Base-by-base conservation (phyloP, 768 basidiomycete genomes). In the Suillus brevipes region DNA sequence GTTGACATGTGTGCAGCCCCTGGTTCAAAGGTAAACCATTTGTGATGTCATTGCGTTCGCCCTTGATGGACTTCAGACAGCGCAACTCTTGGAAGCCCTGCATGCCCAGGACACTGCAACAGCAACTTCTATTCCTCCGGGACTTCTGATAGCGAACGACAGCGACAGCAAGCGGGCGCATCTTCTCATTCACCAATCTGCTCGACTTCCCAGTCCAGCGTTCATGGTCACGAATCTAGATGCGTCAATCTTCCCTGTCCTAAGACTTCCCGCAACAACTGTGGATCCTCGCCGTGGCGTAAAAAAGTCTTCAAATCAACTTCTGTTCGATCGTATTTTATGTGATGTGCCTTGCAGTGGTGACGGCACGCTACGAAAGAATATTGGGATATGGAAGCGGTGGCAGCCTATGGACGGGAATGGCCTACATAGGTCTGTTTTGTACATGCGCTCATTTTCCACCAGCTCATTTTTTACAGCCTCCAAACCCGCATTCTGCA, bases 1-100 rank as follows among this genome's bases (percentile, higher is more conserved):
- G 88, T 99, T 71, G 97, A 99, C 76, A 95, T 97, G 93, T 99
- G 97, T 74, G 97, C 97, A 20, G 97, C 97, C 2, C 97, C 97
- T 0, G 97, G 97, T 6, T 97, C 95, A 28, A 99, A 99, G 82
- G 93, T 92, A 68, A 38, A 73, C 34, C 38, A 40, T 40, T 60
- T 4, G 55, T 28, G 43, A 16, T 42, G 12, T 18, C 25, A 52
- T 8, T 16, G 25, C 2, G 58, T 52, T 18, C 60, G 25, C 57
- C n/a, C 47, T 64, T 37, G 64, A 56, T 60, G 13, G 12, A 56
- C 40, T 43, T 38, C 71, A 94, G 91, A 97, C 97, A 9, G 94
- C 95, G 10, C 97, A 99, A 80, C 84, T 99, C 53, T 87, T 99
- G 58, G 97, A 99, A 81, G 93, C 95, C 1, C 82, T 99, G 2